These are phyloP conservation scores for Protomyces arabidopsidicola DNA, from an alignment of 1,139 yeast species.

Conservation along the genomic window DNA sequence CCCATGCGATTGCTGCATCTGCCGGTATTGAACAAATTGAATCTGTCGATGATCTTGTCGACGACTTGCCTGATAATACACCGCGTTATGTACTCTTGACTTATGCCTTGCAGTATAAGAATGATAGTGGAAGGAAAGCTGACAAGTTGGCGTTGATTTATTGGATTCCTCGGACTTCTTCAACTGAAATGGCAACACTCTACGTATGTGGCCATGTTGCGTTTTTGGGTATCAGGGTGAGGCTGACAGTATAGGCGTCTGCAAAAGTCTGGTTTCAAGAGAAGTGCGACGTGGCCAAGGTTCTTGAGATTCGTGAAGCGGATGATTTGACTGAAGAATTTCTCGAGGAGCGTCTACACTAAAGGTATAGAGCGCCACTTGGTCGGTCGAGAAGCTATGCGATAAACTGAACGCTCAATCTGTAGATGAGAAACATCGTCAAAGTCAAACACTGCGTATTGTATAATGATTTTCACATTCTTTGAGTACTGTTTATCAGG, in stretches of 20 bases:
- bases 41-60: constrained; percentile 57
- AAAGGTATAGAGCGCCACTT: no score
- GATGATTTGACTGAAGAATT: constrained; percentile 28
- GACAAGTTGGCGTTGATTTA: constrained; percentile 73
- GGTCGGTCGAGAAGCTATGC: no score
- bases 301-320: constrained; percentile 24
- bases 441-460: no score
- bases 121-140: constrained; percentile 62
- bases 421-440: no score
- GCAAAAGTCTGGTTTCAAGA: constrained; percentile 29
- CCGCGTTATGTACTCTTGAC: constrained; percentile 74
- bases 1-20: constrained; percentile 13
- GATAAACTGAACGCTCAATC: no score
- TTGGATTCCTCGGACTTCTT: constrained; percentile 81
- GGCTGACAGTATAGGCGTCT: constrained; percentile 14
- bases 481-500: no score
- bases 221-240: background rate
- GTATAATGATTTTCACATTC: no score
- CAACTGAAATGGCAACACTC: constrained; percentile 73
- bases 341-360: constrained; percentile 13
- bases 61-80: constrained; percentile 73
- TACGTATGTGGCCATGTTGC: no score
- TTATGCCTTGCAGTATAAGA: constrained; percentile 52
- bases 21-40: constrained; percentile 38
- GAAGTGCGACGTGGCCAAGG: constrained; percentile 26